Evolutionary conservation across 805 yeast species (phyloP).

Genomic region (Candida takata): DNA sequence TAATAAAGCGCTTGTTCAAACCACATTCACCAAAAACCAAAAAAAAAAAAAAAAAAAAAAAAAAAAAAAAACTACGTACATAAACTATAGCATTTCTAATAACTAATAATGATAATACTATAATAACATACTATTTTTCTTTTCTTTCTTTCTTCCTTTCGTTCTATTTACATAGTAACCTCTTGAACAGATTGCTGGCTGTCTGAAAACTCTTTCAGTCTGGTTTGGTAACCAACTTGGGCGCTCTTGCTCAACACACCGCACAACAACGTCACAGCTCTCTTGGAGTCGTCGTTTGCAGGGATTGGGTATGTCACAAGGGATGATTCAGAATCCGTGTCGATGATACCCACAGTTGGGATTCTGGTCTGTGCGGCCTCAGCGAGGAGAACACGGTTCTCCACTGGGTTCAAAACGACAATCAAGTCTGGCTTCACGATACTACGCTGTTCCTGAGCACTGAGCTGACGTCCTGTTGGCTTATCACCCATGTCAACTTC

Average conservation of each 20-base stretch:
- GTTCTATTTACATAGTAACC: slow-evolving; percentile 9
- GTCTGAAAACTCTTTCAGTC: slow-evolving; percentile 14
- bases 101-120: not conserved
- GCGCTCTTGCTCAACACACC: slow-evolving; percentile 88
- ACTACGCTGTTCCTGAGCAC: slow-evolving; percentile 39
- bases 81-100: not conserved
- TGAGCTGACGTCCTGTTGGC: slow-evolving; percentile 54
- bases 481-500: slow-evolving; percentile 73
- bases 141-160: no score
- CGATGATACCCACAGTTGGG: slow-evolving; percentile 91
- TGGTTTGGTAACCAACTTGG: slow-evolving; percentile 53
- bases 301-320: slow-evolving; percentile 92
- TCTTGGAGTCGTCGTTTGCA: slow-evolving; percentile 85
- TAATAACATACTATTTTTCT: not conserved
- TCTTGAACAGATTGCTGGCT: slow-evolving; percentile 1
- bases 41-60: no score
- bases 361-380: slow-evolving; percentile 80
- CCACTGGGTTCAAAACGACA: slow-evolving; percentile 80
- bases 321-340: slow-evolving; percentile 89
- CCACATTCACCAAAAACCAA: no score
- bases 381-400: slow-evolving; percentile 67
- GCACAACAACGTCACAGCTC: slow-evolving; percentile 71
- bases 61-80: no score
- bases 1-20: not conserved
- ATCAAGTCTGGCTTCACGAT: slow-evolving; percentile 84